Conservation (phyloP, 2,329 filamentous ascomycete genomes). For the Colletotrichum ledebouriae region DNA sequence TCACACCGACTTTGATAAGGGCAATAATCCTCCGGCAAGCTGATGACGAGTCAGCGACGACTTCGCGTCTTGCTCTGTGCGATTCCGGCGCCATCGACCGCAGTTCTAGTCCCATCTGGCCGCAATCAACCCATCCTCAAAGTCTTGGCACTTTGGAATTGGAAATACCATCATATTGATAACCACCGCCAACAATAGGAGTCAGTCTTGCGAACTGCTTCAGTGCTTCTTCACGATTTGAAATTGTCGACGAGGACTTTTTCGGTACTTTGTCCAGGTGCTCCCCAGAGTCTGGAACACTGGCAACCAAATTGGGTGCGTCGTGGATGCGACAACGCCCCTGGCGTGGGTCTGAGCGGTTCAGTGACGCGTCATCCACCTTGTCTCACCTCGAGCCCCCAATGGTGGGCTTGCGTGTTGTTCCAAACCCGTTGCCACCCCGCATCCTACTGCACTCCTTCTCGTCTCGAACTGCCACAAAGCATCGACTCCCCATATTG, state of each 20-base stretch:
- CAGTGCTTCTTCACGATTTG: constrained; percentile 7
- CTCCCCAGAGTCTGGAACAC: constrained; percentile 33
- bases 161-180: neutral
- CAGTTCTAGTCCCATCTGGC: neutral
- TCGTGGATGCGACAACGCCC: constrained; percentile 19
- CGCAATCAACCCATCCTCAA: constrained; percentile 12
- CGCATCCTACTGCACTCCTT: constrained; percentile 36
- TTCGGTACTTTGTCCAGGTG: constrained; percentile 17
- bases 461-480: constrained; percentile 39
- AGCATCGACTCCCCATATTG: constrained; percentile 7
- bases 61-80: neutral
- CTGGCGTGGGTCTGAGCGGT: constrained; percentile 36
- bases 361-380: constrained; percentile 43
- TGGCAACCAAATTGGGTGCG: constrained; percentile 12
- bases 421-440: constrained; percentile 41
- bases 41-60: constrained; percentile 33
- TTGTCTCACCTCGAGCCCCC: constrained; percentile 38
- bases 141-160: constrained; percentile 2
- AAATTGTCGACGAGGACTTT: constrained; percentile 10
- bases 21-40: constrained; percentile 24
- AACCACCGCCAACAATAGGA: constrained; percentile 22
- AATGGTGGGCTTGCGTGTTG: constrained; percentile 43
- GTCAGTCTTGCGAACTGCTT: constrained; percentile 12
- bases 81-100: neutral
- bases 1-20: constrained; percentile 15